These are phyloP conservation scores for Mentha longifolia DNA, from an alignment of 257 asterid species.

Conservation along the genomic window DNA sequence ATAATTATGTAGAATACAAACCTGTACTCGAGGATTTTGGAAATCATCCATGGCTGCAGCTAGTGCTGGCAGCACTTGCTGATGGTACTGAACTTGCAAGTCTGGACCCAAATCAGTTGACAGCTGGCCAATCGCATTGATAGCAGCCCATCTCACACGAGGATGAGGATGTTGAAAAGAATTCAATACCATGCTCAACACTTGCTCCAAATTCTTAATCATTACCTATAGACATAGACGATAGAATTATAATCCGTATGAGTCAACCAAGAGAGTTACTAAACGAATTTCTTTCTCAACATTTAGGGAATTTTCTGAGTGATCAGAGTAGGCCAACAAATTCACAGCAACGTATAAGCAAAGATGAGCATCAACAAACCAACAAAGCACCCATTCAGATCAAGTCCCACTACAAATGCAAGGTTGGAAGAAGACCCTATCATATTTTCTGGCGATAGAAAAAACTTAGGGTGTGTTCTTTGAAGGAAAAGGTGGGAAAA, in stretches of 20 bases:
- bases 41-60: constrained; percentile 91
- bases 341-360: too few species aligned
- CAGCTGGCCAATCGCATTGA: constrained; percentile 96
- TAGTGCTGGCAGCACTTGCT: constrained; percentile 75
- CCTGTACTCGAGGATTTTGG: constrained; percentile 98
- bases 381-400: constrained; percentile 16
- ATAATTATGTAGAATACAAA: constrained; percentile 33
- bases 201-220: constrained; percentile 84
- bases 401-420: constrained; percentile 1
- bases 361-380: not conserved
- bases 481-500: too few species aligned
- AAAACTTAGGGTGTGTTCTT: too few species aligned
- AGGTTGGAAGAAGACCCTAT: not conserved
- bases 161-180: constrained; percentile 97
- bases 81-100: constrained; percentile 87
- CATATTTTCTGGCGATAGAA: not conserved
- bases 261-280: constrained; percentile 2
- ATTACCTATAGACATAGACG: constrained; percentile 60
- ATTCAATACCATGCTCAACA: constrained; percentile 87
- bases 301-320: too few species aligned
- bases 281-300: not conserved
- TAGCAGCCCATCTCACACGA: constrained; percentile 98
- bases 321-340: too few species aligned
- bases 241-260: not conserved
- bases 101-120: constrained; percentile 99